Base-by-base conservation (phyloP, 2,329 filamentous ascomycete genomes). In the Hypoxylon sp. region DNA sequence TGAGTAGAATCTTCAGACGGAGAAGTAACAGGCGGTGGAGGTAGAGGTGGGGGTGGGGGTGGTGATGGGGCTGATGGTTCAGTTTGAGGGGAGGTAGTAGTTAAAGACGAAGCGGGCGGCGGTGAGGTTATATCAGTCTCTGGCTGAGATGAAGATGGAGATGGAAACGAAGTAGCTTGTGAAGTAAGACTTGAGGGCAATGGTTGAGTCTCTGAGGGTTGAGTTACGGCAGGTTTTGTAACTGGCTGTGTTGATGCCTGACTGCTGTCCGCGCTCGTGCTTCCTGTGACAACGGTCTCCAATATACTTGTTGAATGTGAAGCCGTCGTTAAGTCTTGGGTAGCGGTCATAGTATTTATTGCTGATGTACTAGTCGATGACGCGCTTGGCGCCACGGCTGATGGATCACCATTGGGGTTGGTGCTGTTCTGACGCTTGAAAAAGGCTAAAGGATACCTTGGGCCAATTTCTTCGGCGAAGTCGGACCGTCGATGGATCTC, bases 401-500 rank as follows among this genome's bases (percentile, higher is more conserved):
- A 11, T 36, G 38, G 3, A 5, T 58, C 8, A 9, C 14, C 32
- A 18, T 30, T 24, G 38, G 7, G 5, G 22, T 51, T 50, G 16
- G 65, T 69, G 28, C 51, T 44, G 14, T 71, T 67, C 32, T 64
- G 65, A n/a, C 65, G 62, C 38, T 42, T 52, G 22, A 56, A 57
- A 18, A 42, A 26, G 8, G 6, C 49, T 5, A 55, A 24, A 5
- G 24, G 40, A 14, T n/a, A n/a, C 8, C 14, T 30, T 32, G 14
- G 14, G 16, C 16, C 8, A 2, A 42, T 16, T 18, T 12, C 16
- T 18, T 32, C 26, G 4, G 14, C 22, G 45, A 46, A 48, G 4
- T 45, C n/a, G 5, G 69, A 70, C 33, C 69, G 68, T 22, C 52
- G 55, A 7, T 59, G 63, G 44, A 73, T 68, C 49, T 69, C 69